Conservation (phyloP, 2,329 filamentous ascomycete species). For the Arthrobotrys musiformis region DNA sequence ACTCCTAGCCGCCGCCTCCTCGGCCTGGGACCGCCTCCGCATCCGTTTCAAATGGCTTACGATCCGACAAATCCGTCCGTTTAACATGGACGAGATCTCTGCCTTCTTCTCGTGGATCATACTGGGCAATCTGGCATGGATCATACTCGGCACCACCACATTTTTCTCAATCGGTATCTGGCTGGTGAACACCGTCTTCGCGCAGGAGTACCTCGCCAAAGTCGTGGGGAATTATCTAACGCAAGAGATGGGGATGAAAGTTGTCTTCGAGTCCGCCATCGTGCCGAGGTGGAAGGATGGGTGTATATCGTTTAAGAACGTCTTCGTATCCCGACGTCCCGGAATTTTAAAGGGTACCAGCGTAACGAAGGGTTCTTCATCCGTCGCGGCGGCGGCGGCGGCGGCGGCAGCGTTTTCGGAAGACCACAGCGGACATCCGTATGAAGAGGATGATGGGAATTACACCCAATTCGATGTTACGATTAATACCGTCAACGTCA, state of each 20-base stretch:
- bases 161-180: conserved; percentile 94
- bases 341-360: conserved; percentile 73
- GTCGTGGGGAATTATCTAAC: conserved; percentile 97
- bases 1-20: conserved; percentile 86
- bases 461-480: conserved; percentile 98
- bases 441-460: conserved; percentile 84
- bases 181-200: conserved; percentile 93
- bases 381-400: conserved; percentile 83
- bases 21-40: conserved; percentile 88
- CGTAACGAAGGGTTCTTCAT: conserved; percentile 91
- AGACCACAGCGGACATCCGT: conserved; percentile 59
- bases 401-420: conserved; percentile 72
- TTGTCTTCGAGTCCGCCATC: conserved; percentile 97
- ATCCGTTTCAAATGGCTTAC: conserved; percentile 98
- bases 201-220: conserved; percentile 92
- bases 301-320: conserved; percentile 95
- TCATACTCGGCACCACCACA: conserved; percentile 95
- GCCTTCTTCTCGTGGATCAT: conserved; percentile 96
- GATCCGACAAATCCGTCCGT: conserved; percentile 90
- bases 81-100: conserved; percentile 95
- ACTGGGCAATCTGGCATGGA: conserved; percentile 91
- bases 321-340: conserved; percentile 91
- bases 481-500: conserved; percentile 94
- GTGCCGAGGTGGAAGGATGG: conserved; percentile 95
- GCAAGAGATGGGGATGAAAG: conserved; percentile 88